Base-by-base conservation (phyloP, 2,329 filamentous ascomycete species). In the Aspergillus candidus region DNA sequence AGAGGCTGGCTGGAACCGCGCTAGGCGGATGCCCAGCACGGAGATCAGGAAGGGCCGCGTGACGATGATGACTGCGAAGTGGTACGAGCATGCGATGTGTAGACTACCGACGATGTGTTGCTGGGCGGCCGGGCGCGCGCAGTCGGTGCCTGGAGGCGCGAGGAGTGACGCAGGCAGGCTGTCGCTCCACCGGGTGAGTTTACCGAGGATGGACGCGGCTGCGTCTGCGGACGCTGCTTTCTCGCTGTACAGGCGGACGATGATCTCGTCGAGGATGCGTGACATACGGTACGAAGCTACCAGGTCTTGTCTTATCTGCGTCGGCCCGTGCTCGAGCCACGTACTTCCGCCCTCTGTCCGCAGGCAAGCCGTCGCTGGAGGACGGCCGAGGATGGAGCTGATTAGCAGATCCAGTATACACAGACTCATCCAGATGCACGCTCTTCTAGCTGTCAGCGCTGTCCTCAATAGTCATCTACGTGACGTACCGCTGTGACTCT, bases 71-170 rank as follows among this genome's bases (percentile, higher is more conserved):
- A 80, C 74, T 0, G 76, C 74, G 43, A 80, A 78, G 50, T 81
- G 79, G 51, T 81, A 81, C 0, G 74, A 62, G 44, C 77, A 80
- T 0, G 76, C 74, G 5, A 81, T 70, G 43, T 80, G 76, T 1
- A 78, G 65, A 17, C 71, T 77, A 0, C 71, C 72, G 18, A 78
- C 68, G 2, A 70, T 67, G 0, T 63, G 66, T 13, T 68, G 61
- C 34, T 59, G 58, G 3, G 53, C 54, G 4, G 43, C 46, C 36
- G 49, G 29, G 22, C 47, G 49, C 37, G 50, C 52, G 38, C 50
- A 52, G 35, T 38, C 55, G 31, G 18, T 53, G 31, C 22, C 45
- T 32, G 49, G 54, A 31, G 47, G 46, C 8, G 47, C 55, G 12
- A 58, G 54, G 32, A 65, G 51, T 18, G 55, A 63, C 12, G 55